Evolutionary conservation across 768 basidiomycete species (phyloP), one percentile per base, ranked within the genome.

Genomic region (Pulveroboletus sp.): DNA sequence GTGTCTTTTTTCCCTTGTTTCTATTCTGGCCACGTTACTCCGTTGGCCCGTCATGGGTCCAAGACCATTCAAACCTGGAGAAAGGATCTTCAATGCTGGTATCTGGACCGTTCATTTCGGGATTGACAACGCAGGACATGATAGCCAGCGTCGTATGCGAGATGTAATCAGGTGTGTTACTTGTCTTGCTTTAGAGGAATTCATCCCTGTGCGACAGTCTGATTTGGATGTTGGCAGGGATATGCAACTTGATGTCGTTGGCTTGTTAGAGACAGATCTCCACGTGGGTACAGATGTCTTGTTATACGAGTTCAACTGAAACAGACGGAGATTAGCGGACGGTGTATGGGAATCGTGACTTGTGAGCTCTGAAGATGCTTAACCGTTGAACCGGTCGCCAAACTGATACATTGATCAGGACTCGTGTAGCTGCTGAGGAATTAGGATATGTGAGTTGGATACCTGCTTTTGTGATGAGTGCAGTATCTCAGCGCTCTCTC

Each of bases 91-190:
- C 38, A 85, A 82, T 17, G 83, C 86, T 5, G 92, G 88, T 3
- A 90, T 94, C 27, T 94, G 91, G 92, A 91, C 93, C 0, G 76
- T 95, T 24, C 93, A 95, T 65, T 95, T 95, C 62, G 93, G 93
- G 0, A 72, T 84, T 17, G 68, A 68, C 47, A 70, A 67, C 15
- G 57, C 47, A 26, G 67, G 69, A n/a, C 62, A 64, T 37, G 67
- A 70, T 39, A 69, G 67, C 45, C 67, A 69, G 35, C 66, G 63
- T 32, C 67, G 61, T 28, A 63, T 68, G 40, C 66, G 68, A 35
- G 67, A 67, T 15, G 54, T 47, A 81, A 91, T 66, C 82, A 88
- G 55, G 80, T 78, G 38, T 83, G 87, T 3, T 66, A 79, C 26
- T 31, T 38, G 44, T 32, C 31, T 21, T 24, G 18, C 35, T 42